Percentiles rank a stretch among this genome's conserved stretches.
These are phyloP conservation scores for Anthoceros angustus DNA, from an alignment of 225 moss, liverwort and hornwort species.

Conservation along the genomic window DNA sequence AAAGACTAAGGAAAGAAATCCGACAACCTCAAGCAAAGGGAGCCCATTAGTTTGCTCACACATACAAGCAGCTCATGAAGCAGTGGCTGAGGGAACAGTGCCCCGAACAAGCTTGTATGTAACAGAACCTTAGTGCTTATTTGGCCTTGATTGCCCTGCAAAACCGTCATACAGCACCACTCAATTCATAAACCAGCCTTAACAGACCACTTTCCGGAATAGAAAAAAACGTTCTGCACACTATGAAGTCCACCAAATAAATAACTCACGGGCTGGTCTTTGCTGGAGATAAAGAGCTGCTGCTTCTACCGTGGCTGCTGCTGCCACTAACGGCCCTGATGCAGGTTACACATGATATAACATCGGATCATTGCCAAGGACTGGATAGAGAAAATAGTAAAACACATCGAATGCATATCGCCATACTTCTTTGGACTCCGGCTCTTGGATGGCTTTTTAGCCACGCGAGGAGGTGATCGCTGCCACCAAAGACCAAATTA, in stretches of 20 bases:
- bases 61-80: conserved; percentile 32
- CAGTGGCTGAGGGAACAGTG: conserved; percentile 27
- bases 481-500: conserved; percentile 14
- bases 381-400: not conserved
- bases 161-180: not conserved
- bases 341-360: not conserved
- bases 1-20: conserved; percentile 24
- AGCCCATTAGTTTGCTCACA: conserved; percentile 54
- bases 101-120: conserved; percentile 5
- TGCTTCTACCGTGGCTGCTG: conserved; percentile 68
- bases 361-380: not conserved
- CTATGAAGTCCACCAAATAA: no score
- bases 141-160: not conserved
- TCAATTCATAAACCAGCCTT: not conserved
- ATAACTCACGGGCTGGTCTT: conserved; percentile 57
- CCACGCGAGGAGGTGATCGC: conserved; percentile 37
- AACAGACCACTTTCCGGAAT: not conserved
- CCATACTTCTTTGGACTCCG: conserved; percentile 74
- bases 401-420: not conserved
- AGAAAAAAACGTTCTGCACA: not conserved
- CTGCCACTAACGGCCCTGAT: conserved; percentile 39
- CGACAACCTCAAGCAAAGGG: conserved; percentile 26
- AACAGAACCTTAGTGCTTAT: not conserved
- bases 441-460: conserved; percentile 67
- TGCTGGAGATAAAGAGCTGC: conserved; percentile 65